Evolutionary conservation across 1,284 basidiomycete species (phyloP).

Genomic region (Coniophora puteana): DNA sequence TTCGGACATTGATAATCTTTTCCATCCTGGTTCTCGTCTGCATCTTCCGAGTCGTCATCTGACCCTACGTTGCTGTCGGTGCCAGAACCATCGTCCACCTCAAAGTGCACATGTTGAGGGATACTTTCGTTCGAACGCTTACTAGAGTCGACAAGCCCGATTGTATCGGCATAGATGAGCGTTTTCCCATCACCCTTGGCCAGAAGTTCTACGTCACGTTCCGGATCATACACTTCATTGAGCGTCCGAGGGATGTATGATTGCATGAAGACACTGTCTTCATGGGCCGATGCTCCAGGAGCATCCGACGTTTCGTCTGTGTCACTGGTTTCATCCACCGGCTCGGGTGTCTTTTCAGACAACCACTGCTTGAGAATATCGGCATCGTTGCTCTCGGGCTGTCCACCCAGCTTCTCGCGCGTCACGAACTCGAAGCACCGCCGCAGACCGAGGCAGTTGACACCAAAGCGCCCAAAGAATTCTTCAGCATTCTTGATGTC

Average conservation of each 20-base stretch:
- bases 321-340: constrained; percentile 14
- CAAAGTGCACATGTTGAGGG: constrained; percentile 10
- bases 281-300: constrained; percentile 38
- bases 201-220: constrained; percentile 80
- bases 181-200: constrained; percentile 64
- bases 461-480: constrained; percentile 81
- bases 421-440: constrained; percentile 89
- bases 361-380: constrained; percentile 50
- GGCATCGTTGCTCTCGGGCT: constrained; percentile 35
- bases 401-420: constrained; percentile 42
- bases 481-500: constrained; percentile 94
- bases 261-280: constrained; percentile 84
- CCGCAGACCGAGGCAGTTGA: constrained; percentile 76
- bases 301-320: constrained; percentile 1
- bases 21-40: constrained; percentile 28
- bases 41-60: constrained; percentile 24
- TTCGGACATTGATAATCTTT: constrained; percentile 27
- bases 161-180: constrained; percentile 84
- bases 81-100: constrained; percentile 12
- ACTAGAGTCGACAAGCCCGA: constrained; percentile 58
- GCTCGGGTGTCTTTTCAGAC: constrained; percentile 29
- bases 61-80: constrained; percentile 17
- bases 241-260: constrained; percentile 92
- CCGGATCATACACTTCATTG: constrained; percentile 90
- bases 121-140: constrained; percentile 10